These are phyloP conservation scores for Jatropha curcas DNA, from an alignment of 345 rosid genomes.

Conservation along the genomic window DNA sequence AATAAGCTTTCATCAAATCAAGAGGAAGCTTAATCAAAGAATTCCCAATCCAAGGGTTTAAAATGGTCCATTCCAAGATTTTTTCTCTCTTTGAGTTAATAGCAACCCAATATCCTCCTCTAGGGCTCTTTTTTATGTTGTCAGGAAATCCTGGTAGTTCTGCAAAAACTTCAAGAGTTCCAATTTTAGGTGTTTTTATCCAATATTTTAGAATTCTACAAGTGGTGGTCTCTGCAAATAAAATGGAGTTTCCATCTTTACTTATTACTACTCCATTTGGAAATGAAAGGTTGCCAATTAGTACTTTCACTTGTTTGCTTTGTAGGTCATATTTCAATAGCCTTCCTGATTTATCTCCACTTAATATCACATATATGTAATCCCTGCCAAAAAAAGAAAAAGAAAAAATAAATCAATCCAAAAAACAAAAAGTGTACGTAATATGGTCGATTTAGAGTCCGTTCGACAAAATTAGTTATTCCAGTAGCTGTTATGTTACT, in stretches of 20 bases:
- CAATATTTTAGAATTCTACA: slow-evolving; percentile 20
- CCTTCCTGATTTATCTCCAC: slow-evolving; percentile 29
- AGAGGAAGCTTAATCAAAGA: slow-evolving; percentile 42
- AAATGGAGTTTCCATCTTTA: slow-evolving; percentile 16
- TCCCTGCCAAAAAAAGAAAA: too few relatives aligned
- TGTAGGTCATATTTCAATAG: slow-evolving; percentile 17
- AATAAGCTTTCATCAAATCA: slow-evolving; percentile 40
- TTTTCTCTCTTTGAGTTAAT: slow-evolving; percentile 45
- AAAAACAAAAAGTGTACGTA: too few relatives aligned
- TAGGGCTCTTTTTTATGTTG: slow-evolving; percentile 28
- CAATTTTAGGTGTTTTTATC: slow-evolving; percentile 11
- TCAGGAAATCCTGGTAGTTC: slow-evolving; percentile 28
- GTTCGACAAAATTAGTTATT: too few relatives aligned
- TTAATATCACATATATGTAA: slow-evolving; percentile 13
- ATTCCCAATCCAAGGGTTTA: slow-evolving; percentile 53
- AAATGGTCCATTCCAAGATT: slow-evolving; percentile 35
- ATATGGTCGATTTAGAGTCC: too few relatives aligned
- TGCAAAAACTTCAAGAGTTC: slow-evolving; percentile 24
- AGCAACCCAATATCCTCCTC: slow-evolving; percentile 35
- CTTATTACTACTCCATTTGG: slow-evolving; percentile 31
- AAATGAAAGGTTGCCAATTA: slow-evolving; percentile 18
- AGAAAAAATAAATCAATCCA: too few relatives aligned
- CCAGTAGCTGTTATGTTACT: too few relatives aligned
- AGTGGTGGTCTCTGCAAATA: slow-evolving; percentile 18
- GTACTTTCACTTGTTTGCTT: slow-evolving; percentile 1